A percentile compares a stretch with the other conserved stretches of the same genome.
phyloP scores from a whole-genome alignment of 306 rosid species.

The Rosa rugosa region DNA sequence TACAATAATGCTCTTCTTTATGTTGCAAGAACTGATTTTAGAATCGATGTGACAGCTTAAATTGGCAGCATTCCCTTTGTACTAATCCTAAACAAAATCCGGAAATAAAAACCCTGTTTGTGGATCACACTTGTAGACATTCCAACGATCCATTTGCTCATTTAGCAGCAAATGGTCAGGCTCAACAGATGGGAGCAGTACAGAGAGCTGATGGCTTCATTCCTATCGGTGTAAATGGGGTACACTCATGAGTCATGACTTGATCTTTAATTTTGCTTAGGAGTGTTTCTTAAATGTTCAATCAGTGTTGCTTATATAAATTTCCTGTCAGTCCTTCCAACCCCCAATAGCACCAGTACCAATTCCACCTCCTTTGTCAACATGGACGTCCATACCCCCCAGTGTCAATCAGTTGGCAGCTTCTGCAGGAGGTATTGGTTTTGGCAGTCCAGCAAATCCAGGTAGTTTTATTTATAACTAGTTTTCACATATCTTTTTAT shows the following conservation, averaged over 20 bases:
- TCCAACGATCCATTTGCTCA: conserved; percentile 81
- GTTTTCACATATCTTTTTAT: conserved; percentile 7
- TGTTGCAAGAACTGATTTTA: conserved; percentile 24
- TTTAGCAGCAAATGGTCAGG: conserved; percentile 64
- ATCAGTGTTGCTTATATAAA: neutral
- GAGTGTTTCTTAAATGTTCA: neutral
- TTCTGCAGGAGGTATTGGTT: conserved; percentile 64
- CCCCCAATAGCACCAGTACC: conserved; percentile 55
- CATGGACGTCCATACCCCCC: conserved; percentile 79
- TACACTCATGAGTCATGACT: conserved; percentile 32
- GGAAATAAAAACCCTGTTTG: conserved; percentile 82
- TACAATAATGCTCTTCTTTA: neutral
- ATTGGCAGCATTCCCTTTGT: conserved; percentile 98
- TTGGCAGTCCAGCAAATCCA: conserved; percentile 65
- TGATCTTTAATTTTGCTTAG: neutral
- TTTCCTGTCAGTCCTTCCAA: conserved; percentile 59
- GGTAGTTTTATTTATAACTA: conserved; percentile 31
- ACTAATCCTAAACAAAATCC: conserved; percentile 82
- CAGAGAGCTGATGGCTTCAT: conserved; percentile 80
- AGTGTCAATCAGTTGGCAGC: conserved; percentile 63
- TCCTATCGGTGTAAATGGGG: conserved; percentile 84
- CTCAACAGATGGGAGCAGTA: conserved; percentile 55
- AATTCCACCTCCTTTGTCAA: conserved; percentile 62
- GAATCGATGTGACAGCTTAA: conserved; percentile 62
- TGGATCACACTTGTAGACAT: conserved; percentile 85